Conservation (phyloP, 2,329 filamentous ascomycete species). For the Xylariaceae sp. region DNA sequence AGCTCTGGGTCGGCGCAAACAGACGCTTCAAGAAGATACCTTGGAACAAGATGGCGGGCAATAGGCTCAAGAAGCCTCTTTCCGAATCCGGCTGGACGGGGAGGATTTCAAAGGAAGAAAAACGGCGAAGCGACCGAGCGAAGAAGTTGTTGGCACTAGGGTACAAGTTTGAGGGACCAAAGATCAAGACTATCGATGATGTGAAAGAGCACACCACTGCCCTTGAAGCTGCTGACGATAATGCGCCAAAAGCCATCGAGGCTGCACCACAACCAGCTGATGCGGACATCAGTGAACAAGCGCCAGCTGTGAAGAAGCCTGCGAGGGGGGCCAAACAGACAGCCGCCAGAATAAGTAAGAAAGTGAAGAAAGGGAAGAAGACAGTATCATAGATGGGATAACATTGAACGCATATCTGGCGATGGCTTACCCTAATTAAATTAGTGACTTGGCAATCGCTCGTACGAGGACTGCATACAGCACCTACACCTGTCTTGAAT, state of each 20-base stretch:
- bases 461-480: neutral
- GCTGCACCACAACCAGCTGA: conserved; percentile 42
- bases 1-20: conserved; percentile 90
- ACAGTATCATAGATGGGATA: conserved; percentile 37
- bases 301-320: conserved; percentile 36
- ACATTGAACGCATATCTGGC: conserved; percentile 47
- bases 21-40: conserved; percentile 87
- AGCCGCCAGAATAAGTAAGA: conserved; percentile 33
- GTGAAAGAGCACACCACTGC: conserved; percentile 43
- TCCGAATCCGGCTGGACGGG: conserved; percentile 79
- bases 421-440: conserved; percentile 22
- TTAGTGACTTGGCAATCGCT: neutral
- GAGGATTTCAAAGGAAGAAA: conserved; percentile 75
- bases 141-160: conserved; percentile 79
- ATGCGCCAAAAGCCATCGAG: conserved; percentile 48
- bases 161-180: conserved; percentile 80
- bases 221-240: conserved; percentile 45
- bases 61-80: conserved; percentile 73
- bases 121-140: conserved; percentile 70
- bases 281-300: conserved; percentile 35
- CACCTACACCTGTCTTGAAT: neutral
- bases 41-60: conserved; percentile 83
- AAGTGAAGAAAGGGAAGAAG: conserved; percentile 44
- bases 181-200: conserved; percentile 65
- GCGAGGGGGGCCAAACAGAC: conserved; percentile 38